Percentiles rank a stretch among this genome's conserved stretches.
Evolutionary conservation across 177 flowering plant species (phyloP).

Genomic region (Vitis hybrid): DNA sequence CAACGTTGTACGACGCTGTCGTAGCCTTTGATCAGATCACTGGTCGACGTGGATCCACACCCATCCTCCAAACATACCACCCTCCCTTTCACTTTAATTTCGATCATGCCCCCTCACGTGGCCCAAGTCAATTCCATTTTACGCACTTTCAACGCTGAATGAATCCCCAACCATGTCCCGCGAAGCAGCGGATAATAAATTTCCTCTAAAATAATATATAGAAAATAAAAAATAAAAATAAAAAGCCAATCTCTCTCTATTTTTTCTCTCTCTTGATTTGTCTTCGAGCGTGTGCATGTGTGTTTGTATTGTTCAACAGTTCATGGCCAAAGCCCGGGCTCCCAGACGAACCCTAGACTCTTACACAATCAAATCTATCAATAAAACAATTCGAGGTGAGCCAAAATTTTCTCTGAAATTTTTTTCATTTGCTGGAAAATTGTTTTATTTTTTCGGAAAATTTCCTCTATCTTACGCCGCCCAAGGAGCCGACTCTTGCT

Average conservation of each 20-base stretch:
- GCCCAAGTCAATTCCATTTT: no score
- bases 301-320: slow-evolving; percentile 11
- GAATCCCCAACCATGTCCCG: no score
- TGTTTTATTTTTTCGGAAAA: not conserved
- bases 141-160: no score
- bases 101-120: no score
- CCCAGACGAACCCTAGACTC: slow-evolving; percentile 62
- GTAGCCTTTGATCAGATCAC: no score
- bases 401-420: not conserved
- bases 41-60: no score
- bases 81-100: no score
- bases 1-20: no score
- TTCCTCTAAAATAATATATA: not conserved
- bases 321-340: slow-evolving; percentile 69
- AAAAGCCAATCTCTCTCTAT: not conserved
- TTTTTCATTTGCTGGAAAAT: not conserved
- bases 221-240: not conserved
- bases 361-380: slow-evolving; percentile 66
- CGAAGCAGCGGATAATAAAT: not conserved
- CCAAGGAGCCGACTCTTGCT: not conserved
- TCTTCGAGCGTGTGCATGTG: slow-evolving; percentile 11
- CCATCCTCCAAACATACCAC: no score
- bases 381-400: slow-evolving; percentile 62
- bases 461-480: not conserved
- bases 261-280: not conserved